Base-by-base conservation (phyloP, 495 filamentous ascomycete species). In the Xylaria curta region DNA sequence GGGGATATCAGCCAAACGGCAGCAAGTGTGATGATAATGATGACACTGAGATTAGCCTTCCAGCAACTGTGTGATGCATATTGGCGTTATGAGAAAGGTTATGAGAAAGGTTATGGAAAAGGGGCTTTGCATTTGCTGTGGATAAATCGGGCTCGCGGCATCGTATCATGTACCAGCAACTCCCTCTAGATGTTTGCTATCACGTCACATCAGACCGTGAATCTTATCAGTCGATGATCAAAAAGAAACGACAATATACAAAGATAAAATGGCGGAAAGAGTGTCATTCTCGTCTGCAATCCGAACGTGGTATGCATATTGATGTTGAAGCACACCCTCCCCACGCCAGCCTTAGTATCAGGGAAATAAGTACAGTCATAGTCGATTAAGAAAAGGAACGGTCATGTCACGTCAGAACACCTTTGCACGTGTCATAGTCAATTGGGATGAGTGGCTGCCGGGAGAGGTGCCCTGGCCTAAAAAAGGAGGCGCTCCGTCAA, bases 11-110 rank as follows among this genome's bases (percentile, higher is more conserved):
- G 59, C 38, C 15, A 12, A 19, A 31, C 21, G 56, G 47, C 44
- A 33, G 26, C 31, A 26, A 53, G 47, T 19, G n/a, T 4, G 49
- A 71, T 19, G 40, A 42, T 36, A 62, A 61, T 49, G 38, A 72
- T 61, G 36, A 44, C 21, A 47, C 36, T 54, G 15, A 28, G 26
- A 58, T 62, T 62, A 51, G 54, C 53, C 31, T 61, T 62, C 51
- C n/a, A 54, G 64, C 42, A 68, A 44, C 56, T 47, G 56, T 26
- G 56, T 72, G 63, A 33, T 54, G 54, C 54, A 68, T 72, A 24
- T 28, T 17, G 77, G 75, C 73, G 75, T 79, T 77, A 33, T 63
- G 70, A 77, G 75, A 73, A 63, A 24, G 72, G 74, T 72, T 53
- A 51, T 58, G 68, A 71, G 75, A 79, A 63, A 24, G 72, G 74